phyloP scores from a whole-genome alignment of 495 filamentous ascomycete genomes.

The Bathelium albidoporum region DNA sequence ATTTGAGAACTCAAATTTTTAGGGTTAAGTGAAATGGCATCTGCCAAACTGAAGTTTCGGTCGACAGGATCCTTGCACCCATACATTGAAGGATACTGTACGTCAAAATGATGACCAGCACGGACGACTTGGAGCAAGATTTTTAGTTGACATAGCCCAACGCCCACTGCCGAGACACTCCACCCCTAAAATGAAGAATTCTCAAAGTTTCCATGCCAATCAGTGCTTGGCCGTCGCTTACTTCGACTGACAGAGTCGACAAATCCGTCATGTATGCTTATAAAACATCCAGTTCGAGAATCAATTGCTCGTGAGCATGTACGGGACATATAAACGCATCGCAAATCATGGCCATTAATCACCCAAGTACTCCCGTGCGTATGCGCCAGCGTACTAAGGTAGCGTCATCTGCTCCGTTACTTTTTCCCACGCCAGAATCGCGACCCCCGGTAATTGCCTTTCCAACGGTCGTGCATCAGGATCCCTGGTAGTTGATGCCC shows the following conservation, averaged over 20 bases:
- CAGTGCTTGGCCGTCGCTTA: background rate
- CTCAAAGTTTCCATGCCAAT: background rate
- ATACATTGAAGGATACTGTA: background rate
- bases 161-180: background rate
- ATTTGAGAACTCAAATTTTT: background rate
- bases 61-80: background rate
- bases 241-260: background rate
- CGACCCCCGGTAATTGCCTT: background rate
- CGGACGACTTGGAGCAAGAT: background rate
- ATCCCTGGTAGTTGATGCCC: background rate
- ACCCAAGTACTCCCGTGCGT: background rate
- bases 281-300: no score
- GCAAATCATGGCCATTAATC: background rate
- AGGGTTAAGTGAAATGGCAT: background rate
- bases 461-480: slow-evolving; percentile 1
- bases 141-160: background rate
- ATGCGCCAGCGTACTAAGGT: background rate
- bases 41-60: background rate
- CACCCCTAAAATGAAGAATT: background rate
- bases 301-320: background rate
- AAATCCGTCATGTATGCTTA: no score
- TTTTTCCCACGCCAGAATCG: background rate
- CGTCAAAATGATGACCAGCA: background rate
- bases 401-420: background rate
- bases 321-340: background rate